Percentiles rank a stretch among this genome's conserved stretches.
Evolutionary conservation across 2,329 filamentous ascomycete species (phyloP).

Genomic region (Pleochaeta shiraiana): DNA sequence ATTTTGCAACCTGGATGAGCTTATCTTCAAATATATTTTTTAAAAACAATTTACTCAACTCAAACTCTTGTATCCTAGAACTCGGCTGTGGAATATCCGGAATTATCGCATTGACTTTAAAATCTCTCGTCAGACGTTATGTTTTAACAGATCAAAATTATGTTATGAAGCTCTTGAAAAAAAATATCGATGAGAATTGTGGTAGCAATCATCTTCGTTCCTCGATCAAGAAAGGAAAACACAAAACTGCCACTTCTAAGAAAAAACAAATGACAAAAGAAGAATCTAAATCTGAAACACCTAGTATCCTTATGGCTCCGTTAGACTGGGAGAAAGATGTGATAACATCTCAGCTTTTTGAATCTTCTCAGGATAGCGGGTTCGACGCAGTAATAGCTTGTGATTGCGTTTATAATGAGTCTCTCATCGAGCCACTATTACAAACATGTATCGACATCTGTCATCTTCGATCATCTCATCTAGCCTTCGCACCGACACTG

Average conservation of each 20-base stretch:
- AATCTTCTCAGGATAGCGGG: slow-evolving; percentile 19
- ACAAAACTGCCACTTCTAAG: slow-evolving; percentile 5
- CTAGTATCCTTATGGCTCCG: slow-evolving; percentile 31
- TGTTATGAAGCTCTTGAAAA: slow-evolving; percentile 51
- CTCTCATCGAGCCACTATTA: slow-evolving; percentile 63
- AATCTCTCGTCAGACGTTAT: slow-evolving; percentile 36
- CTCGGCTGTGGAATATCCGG: slow-evolving; percentile 78
- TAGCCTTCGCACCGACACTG: slow-evolving; percentile 30
- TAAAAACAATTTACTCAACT: slow-evolving; percentile 27
- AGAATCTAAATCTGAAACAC: neutral
- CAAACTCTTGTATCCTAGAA: slow-evolving; percentile 44
- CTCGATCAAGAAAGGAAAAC: slow-evolving; percentile 7
- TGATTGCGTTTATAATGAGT: slow-evolving; percentile 91
- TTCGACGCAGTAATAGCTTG: slow-evolving; percentile 65
- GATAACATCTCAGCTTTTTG: slow-evolving; percentile 22
- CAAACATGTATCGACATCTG: slow-evolving; percentile 60
- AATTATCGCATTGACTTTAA: slow-evolving; percentile 49
- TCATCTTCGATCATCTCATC: slow-evolving; percentile 25
- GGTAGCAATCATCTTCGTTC: neutral
- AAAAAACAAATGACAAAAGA: neutral
- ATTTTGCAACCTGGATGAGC: slow-evolving; percentile 62
- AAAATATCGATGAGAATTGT: slow-evolving; percentile 48
- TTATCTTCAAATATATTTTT: slow-evolving; percentile 41
- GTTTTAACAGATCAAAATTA: slow-evolving; percentile 79
- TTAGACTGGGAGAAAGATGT: slow-evolving; percentile 69